phyloP scores from a whole-genome alignment of 225 moss, liverwort and hornwort genomes.

The Polytrichum formosum region DNA sequence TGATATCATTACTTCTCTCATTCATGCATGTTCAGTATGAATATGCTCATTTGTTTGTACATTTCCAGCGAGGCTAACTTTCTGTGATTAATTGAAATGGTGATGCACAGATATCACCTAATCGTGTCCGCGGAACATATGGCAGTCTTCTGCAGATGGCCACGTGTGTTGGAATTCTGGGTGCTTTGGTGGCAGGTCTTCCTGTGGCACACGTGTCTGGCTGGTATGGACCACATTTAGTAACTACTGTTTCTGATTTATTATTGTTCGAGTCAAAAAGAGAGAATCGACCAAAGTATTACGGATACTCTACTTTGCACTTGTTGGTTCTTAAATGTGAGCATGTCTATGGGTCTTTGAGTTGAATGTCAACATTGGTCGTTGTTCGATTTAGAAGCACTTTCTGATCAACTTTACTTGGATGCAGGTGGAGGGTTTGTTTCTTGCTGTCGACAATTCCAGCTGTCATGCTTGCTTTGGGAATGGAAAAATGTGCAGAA shows the following conservation, averaged over 20 bases:
- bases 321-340: background rate
- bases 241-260: background rate
- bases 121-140: constrained; percentile 38
- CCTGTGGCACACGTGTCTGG: constrained; percentile 42
- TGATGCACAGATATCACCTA: constrained; percentile 42
- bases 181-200: constrained; percentile 44
- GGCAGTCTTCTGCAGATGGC: constrained; percentile 51
- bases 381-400: too few species aligned
- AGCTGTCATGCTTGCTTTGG: constrained; percentile 40
- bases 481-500: constrained; percentile 49
- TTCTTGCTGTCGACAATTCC: constrained; percentile 43
- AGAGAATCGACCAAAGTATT: background rate
- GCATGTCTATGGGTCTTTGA: too few species aligned
- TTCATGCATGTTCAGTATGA: too few species aligned
- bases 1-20: too few species aligned
- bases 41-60: too few species aligned
- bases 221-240: constrained; percentile 21
- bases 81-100: background rate
- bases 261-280: too few species aligned
- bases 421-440: constrained; percentile 51
- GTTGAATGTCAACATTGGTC: too few species aligned
- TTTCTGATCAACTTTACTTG: too few species aligned
- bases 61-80: too few species aligned
- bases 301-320: background rate
- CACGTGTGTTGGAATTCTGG: constrained; percentile 49